Conservation (phyloP, 768 basidiomycete genomes). For the Macrolepiota dolichaula region DNA sequence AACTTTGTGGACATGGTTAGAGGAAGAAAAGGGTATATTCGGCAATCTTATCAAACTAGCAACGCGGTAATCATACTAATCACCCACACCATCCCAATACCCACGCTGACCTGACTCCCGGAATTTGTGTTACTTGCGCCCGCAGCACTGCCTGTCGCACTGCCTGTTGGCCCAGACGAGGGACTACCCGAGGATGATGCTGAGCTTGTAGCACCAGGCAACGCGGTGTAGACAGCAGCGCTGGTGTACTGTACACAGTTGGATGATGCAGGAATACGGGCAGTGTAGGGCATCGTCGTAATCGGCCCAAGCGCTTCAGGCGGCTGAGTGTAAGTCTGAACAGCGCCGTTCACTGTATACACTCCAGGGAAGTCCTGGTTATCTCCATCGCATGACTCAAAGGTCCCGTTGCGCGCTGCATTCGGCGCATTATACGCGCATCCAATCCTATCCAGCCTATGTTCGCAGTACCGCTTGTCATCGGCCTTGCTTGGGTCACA, state of each 20-base stretch:
- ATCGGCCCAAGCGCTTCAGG: constrained; percentile 35
- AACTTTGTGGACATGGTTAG: constrained; percentile 33
- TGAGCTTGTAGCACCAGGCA: constrained; percentile 15
- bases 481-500: constrained; percentile 27
- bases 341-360: constrained; percentile 26
- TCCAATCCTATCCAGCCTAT: constrained; percentile 73
- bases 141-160: constrained; percentile 5
- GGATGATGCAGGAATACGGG: constrained; percentile 33
- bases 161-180: constrained; percentile 1
- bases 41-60: not conserved
- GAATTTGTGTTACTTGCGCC: not conserved
- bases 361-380: constrained; percentile 57
- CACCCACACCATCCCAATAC: not conserved
- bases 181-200: not conserved
- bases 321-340: constrained; percentile 38
- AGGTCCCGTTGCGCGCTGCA: constrained; percentile 50
- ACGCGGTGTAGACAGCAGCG: constrained; percentile 25
- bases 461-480: constrained; percentile 54
- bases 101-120: not conserved
- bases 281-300: constrained; percentile 33
- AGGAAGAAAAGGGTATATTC: not conserved
- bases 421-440: constrained; percentile 72
- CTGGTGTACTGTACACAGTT: constrained; percentile 32
- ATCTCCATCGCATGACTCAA: constrained; percentile 61
- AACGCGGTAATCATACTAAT: not conserved